Conservation (phyloP, 257 asterid species). For the Solanum corneliomulleri region DNA sequence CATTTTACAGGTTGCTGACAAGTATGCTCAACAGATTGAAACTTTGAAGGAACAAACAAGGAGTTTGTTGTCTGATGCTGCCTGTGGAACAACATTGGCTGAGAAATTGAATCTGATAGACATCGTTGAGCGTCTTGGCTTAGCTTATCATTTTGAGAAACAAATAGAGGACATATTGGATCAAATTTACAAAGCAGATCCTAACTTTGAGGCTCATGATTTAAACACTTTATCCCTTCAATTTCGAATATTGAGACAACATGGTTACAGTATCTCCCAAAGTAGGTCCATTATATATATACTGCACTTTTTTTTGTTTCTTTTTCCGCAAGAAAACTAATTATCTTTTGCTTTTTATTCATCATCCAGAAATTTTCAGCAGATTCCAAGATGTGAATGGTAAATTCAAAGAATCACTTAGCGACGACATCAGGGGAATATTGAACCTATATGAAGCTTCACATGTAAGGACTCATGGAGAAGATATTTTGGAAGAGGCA, state of each 20-base stretch:
- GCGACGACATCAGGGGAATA: neutral
- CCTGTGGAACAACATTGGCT: neutral
- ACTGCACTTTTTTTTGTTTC: neutral
- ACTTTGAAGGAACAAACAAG: constrained; percentile 16
- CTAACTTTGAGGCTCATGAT: neutral
- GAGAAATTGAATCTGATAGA: constrained; percentile 16
- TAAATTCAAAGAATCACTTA: neutral
- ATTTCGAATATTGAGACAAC: constrained; percentile 28
- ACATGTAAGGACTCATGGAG: constrained; percentile 18
- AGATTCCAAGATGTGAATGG: constrained; percentile 12
- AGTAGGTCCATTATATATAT: neutral
- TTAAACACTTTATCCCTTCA: constrained; percentile 7
- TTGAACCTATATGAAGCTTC: constrained; percentile 27
- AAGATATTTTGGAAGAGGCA: constrained; percentile 21
- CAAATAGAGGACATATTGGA: constrained; percentile 19
- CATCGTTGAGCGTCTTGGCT: constrained; percentile 25
- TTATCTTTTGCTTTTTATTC: neutral
- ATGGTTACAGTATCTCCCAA: constrained; percentile 19
- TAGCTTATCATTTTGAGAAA: constrained; percentile 16
- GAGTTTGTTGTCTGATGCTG: neutral
- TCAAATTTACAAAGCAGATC: neutral
- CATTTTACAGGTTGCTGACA: neutral
- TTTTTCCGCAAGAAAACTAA: neutral
- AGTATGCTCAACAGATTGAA: constrained; percentile 1
- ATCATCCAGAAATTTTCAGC: constrained; percentile 11